Evolutionary conservation across 2,329 filamentous ascomycete genomes (phyloP).

Genomic region (Penicillium sp.): DNA sequence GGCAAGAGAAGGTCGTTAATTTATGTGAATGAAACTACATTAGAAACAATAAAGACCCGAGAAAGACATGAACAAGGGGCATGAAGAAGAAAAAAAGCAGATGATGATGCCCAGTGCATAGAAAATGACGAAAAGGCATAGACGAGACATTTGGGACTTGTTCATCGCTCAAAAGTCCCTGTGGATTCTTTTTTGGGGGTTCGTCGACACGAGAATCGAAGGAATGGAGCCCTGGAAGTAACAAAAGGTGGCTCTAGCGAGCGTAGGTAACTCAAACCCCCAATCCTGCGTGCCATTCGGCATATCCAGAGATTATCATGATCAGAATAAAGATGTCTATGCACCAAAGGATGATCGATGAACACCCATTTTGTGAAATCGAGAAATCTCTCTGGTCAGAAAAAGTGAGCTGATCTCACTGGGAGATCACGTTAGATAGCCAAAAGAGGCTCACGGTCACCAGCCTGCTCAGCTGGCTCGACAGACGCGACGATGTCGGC

Average conservation of each 20-base stretch:
- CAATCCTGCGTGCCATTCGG: slow-evolving; percentile 10
- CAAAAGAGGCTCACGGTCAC: slow-evolving; percentile 35
- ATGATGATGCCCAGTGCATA: slow-evolving; percentile 6
- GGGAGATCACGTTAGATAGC: slow-evolving; percentile 22
- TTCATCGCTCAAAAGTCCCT: slow-evolving; percentile 17
- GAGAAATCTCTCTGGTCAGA: background rate
- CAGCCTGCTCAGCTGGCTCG: slow-evolving; percentile 29
- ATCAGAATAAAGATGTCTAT: slow-evolving; percentile 6
- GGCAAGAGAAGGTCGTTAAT: slow-evolving; percentile 13
- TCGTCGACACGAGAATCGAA: slow-evolving; percentile 10
- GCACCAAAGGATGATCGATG: slow-evolving; percentile 1
- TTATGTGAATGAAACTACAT: slow-evolving; percentile 21
- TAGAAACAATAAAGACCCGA: slow-evolving; percentile 25
- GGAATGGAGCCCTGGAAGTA: slow-evolving; percentile 7
- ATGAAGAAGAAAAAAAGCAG: slow-evolving; percentile 12
- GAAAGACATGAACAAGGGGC: slow-evolving; percentile 17
- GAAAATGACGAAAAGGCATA: slow-evolving; percentile 7
- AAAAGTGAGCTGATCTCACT: background rate
- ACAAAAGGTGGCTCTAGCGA: slow-evolving; percentile 10
- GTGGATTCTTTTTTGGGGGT: slow-evolving; percentile 6
- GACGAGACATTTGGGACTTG: slow-evolving; percentile 14
- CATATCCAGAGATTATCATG: slow-evolving; percentile 13
- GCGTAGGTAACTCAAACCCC: background rate
- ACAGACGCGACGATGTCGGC: slow-evolving; percentile 18
- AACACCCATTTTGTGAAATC: background rate